Evolutionary conservation across 2,329 filamentous ascomycete genomes (phyloP).

Genomic region (Pseudocercospora crystallina): DNA sequence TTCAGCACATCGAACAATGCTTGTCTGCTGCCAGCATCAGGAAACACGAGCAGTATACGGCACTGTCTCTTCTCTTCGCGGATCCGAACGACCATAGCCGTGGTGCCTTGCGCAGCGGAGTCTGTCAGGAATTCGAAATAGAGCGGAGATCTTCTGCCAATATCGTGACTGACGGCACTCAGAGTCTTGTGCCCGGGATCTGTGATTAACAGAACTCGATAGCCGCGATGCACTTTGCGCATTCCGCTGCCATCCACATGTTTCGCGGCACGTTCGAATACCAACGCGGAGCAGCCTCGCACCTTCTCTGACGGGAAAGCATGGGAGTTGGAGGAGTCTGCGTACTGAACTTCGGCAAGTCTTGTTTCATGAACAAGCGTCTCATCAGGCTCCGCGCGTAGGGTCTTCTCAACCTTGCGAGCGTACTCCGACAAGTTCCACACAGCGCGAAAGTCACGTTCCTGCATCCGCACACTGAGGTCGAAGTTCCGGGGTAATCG

Average conservation of each 20-base stretch:
- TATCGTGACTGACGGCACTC: constrained; percentile 70
- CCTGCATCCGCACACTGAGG: constrained; percentile 67
- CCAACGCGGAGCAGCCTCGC: constrained; percentile 66
- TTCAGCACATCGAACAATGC: constrained; percentile 71
- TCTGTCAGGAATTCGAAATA: constrained; percentile 70
- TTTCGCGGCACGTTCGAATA: constrained; percentile 71
- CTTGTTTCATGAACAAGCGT: constrained; percentile 66
- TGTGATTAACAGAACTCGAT: constrained; percentile 74
- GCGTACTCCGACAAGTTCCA: constrained; percentile 87
- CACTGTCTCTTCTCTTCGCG: constrained; percentile 65
- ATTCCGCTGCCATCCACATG: constrained; percentile 71
- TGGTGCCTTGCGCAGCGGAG: constrained; percentile 61
- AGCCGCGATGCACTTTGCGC: constrained; percentile 74
- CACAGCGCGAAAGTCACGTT: constrained; percentile 74
- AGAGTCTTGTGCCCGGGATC: constrained; percentile 74
- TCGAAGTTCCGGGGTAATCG: constrained; percentile 74
- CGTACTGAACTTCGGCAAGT: constrained; percentile 75
- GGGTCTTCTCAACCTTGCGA: constrained; percentile 68
- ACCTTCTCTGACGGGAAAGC: constrained; percentile 75
- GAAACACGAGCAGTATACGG: constrained; percentile 75
- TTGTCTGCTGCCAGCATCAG: constrained; percentile 68
- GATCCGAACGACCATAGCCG: constrained; percentile 69
- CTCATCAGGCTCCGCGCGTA: constrained; percentile 70
- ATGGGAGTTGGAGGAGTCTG: constrained; percentile 69
- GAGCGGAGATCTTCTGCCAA: constrained; percentile 65